Percentiles rank a stretch among this genome's conserved stretches.
These are phyloP conservation scores for Stenogyne calaminthoides DNA, from an alignment of 305 asterid genomes.

Conservation along the genomic window DNA sequence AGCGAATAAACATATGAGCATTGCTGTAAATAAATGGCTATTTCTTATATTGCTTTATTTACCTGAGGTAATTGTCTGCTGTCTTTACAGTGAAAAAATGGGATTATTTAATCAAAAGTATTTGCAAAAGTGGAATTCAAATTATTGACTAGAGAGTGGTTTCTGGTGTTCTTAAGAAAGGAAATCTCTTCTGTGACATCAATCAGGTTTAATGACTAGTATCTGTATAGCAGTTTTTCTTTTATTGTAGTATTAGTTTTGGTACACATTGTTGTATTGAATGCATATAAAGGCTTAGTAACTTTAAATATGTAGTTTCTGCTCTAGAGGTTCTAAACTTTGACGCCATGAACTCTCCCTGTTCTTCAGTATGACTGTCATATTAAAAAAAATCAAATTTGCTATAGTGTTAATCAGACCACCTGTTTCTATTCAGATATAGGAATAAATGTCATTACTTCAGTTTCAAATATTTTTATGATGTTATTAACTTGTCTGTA, in stretches of 20 bases:
- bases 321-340: not conserved
- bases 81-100: not conserved
- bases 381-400: not conserved
- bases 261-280: not conserved
- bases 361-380: not conserved
- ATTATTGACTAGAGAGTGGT: not conserved
- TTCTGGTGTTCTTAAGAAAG: not conserved
- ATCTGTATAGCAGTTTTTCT: not conserved
- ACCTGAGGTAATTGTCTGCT: not conserved
- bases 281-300: not conserved
- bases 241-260: constrained; percentile 6
- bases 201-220: not conserved
- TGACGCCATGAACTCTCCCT: not conserved
- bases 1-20: not conserved
- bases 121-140: not conserved
- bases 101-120: not conserved
- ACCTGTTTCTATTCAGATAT: not conserved
- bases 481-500: constrained; percentile 14
- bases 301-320: not conserved
- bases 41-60: not conserved
- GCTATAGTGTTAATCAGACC: not conserved
- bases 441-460: constrained; percentile 7
- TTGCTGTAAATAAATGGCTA: not conserved
- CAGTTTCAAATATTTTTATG: not conserved
- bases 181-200: constrained; percentile 14